Base-by-base conservation (phyloP, 1,284 basidiomycete genomes). In the Kwoniella shivajii region DNA sequence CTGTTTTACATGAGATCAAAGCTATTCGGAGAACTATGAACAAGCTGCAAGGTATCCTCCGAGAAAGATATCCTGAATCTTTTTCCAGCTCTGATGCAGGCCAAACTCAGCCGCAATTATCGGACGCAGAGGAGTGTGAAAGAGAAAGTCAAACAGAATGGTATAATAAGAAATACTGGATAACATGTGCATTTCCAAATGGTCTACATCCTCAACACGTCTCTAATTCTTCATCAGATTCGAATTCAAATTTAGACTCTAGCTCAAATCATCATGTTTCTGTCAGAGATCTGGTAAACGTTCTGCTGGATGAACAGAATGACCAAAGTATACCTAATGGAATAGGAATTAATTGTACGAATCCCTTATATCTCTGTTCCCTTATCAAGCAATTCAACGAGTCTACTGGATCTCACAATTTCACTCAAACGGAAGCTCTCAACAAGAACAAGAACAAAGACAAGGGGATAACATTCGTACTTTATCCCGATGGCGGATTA, bases 401-500 rank as follows among this genome's bases (percentile, higher is more conserved):
- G n/a, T n/a, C n/a, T n/a, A n/a, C n/a, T n/a, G n/a, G n/a, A n/a
- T n/a, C n/a, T n/a, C n/a, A n/a, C n/a, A n/a, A n/a, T n/a, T n/a
- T n/a, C n/a, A n/a, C n/a, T n/a, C n/a, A n/a, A n/a, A n/a, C n/a
- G n/a, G n/a, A n/a, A n/a, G n/a, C n/a, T n/a, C n/a, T n/a, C n/a
- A 16, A 30, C 24, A 37, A 13, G 22, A 16, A 20, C 31, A 37
- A 27, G 13, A 45, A 50, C 30, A 38, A 7, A 20, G 33, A 18
- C 18, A 39, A 29, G 30, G n/a, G 30, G 33, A 84, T 83, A 1
- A 84, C 83, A 80, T 78, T 90, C 2, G 82, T 88, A 10, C 59
- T 90, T 16, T 89, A 90, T 68, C 88, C 89, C 1, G 89, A 90
- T 64, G 85, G 86, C 5, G 85, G 85, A 11, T 81, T 83, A 48